phyloP scores from a whole-genome alignment of 2,329 filamentous ascomycete genomes.

The Dothideomycetes sp. region DNA sequence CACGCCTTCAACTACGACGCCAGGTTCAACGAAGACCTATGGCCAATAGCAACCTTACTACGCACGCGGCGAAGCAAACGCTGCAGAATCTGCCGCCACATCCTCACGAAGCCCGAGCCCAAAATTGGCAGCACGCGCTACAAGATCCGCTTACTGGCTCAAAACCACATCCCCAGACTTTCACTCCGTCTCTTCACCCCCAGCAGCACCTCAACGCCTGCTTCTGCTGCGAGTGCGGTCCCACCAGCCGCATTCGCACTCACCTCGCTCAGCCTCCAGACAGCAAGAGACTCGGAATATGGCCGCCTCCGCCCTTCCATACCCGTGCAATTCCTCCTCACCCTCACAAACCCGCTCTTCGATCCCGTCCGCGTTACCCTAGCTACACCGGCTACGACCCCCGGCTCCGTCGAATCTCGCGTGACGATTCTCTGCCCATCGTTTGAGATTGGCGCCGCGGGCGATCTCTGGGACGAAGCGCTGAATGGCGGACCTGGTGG shows the following conservation, averaged over 20 bases:
- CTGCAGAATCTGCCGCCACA: conserved; percentile 85
- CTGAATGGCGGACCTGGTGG: conserved; percentile 41
- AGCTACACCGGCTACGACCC: conserved; percentile 70
- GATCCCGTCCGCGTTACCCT: conserved; percentile 80
- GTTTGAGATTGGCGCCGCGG: conserved; percentile 89
- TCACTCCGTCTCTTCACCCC: conserved; percentile 53
- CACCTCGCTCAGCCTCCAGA: conserved; percentile 13
- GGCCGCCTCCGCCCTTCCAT: conserved; percentile 28
- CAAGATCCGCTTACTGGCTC: conserved; percentile 80
- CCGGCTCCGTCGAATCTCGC: conserved; percentile 62
- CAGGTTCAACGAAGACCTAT: conserved; percentile 61
- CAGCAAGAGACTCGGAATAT: conserved; percentile 17
- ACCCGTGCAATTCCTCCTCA: conserved; percentile 70
- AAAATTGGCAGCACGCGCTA: conserved; percentile 84
- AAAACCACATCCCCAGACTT: conserved; percentile 75
- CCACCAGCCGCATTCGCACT: conserved; percentile 26
- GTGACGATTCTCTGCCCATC: conserved; percentile 91
- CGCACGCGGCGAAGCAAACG: conserved; percentile 90
- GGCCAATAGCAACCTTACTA: conserved; percentile 71
- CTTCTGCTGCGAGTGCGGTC: too few species aligned
- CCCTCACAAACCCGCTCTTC: conserved; percentile 88
- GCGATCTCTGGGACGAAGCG: conserved; percentile 88
- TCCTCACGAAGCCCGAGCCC: conserved; percentile 85
- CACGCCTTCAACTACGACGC: conserved; percentile 35
- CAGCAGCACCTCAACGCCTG: conserved; percentile 41